Base-by-base conservation (phyloP, 1,284 basidiomycete species). In the Ganoderma boninense region DNA sequence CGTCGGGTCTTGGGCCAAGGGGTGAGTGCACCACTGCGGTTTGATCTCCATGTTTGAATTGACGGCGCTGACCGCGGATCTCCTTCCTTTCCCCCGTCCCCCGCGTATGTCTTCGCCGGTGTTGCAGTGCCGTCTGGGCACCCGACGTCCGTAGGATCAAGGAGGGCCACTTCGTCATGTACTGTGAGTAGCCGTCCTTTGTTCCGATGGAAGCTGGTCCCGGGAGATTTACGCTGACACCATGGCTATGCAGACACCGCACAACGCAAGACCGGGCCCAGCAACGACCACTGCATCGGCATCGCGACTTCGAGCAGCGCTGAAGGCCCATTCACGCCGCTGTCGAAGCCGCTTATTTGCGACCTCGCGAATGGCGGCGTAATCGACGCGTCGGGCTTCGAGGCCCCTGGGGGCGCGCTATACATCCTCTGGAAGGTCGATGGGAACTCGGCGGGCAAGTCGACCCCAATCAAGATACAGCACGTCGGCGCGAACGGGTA, bases 321-420 rank as follows among this genome's bases (percentile, higher is more conserved):
- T 20, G 66, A 66, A 3, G 76, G 76, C 13, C 74, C 76, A 6
- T 77, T 73, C 68, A 73, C 69, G 8, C 74, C 76, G 0, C 49
- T 66, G n/a, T 46, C 68, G 11, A 54, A 68, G 8, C 70, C 76
- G 2, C 69, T 77, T 54, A 69, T 71, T 38, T 77, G 76, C 65
- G 70, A 74, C 40, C 72, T 72, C 42, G 59, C 61, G 26, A 70
- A 73, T 26, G 76, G 76, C 14, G 76, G 76, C 23, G 76, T 71
- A 1, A 77, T 77, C 46, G 76, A 77, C 44, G 72, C 76, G 11
- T 75, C 76, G 3, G 76, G 76, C 4, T 76, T 75, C 68, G 67
- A 72, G 42, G 73, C 75, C 42, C 65, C 69, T 7, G 67, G 73
- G 43, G 74, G 75, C 29, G 42, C 62, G 66, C 20, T 62, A 52